These are phyloP conservation scores for Aspergillus sclerotiicarbonarius DNA, from an alignment of 495 filamentous ascomycete genomes.

Conservation along the genomic window DNA sequence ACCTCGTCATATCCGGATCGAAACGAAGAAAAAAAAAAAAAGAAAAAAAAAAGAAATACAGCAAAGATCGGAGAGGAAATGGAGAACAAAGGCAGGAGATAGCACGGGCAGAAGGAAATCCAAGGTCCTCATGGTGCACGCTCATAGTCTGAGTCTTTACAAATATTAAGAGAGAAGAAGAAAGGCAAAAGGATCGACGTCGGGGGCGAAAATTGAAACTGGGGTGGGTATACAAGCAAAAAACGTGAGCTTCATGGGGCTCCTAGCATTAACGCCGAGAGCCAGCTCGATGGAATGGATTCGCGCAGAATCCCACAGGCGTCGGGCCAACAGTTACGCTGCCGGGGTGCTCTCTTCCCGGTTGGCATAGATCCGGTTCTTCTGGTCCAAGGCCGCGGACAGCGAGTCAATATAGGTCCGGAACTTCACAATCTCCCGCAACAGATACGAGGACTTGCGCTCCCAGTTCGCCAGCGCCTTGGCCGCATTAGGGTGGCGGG, in stretches of 20 bases:
- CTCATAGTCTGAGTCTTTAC: neutral
- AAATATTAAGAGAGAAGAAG: constrained; percentile 1
- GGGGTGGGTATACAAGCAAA: neutral
- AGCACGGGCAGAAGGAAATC: neutral
- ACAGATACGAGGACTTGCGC: constrained; percentile 83
- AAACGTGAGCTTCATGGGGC: neutral
- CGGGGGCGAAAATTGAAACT: neutral
- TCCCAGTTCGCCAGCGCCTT: constrained; percentile 97
- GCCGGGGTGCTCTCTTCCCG: constrained; percentile 25
- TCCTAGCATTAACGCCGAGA: neutral
- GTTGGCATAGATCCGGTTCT: constrained; percentile 51
- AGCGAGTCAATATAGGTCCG: constrained; percentile 88
- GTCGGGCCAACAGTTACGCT: neutral
- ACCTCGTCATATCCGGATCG: too few relatives aligned
- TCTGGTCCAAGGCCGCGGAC: constrained; percentile 53
- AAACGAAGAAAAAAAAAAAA: constrained; percentile 16
- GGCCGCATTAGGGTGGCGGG: constrained; percentile 72
- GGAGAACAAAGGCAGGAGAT: constrained; percentile 10
- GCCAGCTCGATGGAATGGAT: neutral
- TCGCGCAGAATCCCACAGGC: neutral
- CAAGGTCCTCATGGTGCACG: constrained; percentile 6
- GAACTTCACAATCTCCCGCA: constrained; percentile 96
- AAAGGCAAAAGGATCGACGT: neutral
- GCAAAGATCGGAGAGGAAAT: constrained; percentile 8
- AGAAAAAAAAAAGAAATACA: constrained; percentile 15